These are phyloP conservation scores for Cystobasidium onofrii DNA, from an alignment of 768 basidiomycete genomes.

Conservation along the genomic window DNA sequence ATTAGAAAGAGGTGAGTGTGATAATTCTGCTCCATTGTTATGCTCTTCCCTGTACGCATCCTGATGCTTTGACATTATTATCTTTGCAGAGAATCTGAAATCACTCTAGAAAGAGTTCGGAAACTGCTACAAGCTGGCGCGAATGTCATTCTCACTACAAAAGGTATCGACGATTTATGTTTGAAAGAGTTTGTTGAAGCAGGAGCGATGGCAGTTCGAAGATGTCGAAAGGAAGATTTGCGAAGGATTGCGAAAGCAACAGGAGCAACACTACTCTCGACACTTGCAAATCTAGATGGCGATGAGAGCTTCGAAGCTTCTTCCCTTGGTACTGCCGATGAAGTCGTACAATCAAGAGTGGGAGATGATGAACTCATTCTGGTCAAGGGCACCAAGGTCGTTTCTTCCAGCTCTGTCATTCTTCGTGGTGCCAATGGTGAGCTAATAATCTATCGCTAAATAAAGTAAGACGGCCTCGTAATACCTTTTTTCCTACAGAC, in stretches of 20 bases:
- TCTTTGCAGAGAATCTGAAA: constrained; percentile 71
- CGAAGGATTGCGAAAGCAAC: constrained; percentile 95
- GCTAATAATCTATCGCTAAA: neutral
- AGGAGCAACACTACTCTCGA: constrained; percentile 83
- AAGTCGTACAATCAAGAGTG: constrained; percentile 92
- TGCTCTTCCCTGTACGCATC: neutral
- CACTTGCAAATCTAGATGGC: constrained; percentile 89
- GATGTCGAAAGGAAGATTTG: constrained; percentile 95
- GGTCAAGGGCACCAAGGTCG: constrained; percentile 94
- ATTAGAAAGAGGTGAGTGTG: constrained; percentile 73
- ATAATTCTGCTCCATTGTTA: neutral
- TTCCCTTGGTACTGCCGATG: constrained; percentile 84
- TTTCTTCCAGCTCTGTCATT: constrained; percentile 84
- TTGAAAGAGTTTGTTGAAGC: constrained; percentile 98
- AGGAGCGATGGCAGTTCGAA: constrained; percentile 94
- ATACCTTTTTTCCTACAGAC: constrained; percentile 50
- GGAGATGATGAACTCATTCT: constrained; percentile 97
- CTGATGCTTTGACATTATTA: neutral
- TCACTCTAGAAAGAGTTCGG: constrained; percentile 86
- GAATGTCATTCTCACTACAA: constrained; percentile 93
- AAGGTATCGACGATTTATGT: constrained; percentile 96
- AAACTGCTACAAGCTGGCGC: constrained; percentile 94
- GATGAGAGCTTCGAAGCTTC: constrained; percentile 93
- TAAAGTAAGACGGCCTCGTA: too few relatives aligned
- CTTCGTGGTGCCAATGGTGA: constrained; percentile 77